A percentile compares a stretch with the other conserved stretches of the same genome.
phyloP scores from a whole-genome alignment of 2,329 filamentous ascomycete genomes.

The Colletotrichum tropicicola region DNA sequence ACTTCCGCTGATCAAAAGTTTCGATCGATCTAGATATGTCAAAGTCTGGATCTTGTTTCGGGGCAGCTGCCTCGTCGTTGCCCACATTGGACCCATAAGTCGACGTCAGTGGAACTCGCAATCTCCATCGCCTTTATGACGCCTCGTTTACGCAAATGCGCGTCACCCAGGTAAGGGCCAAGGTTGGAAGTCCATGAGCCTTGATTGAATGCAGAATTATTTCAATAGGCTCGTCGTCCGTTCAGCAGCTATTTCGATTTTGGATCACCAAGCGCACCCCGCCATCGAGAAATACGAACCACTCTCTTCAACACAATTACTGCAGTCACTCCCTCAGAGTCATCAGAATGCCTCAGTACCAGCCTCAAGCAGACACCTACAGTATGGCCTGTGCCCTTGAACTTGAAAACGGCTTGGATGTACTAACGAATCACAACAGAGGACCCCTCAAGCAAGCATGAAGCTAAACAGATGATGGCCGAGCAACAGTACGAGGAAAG shows the following conservation, averaged over 20 bases:
- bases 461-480: conserved; percentile 6
- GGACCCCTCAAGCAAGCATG: conserved; percentile 4
- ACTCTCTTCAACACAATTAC: no score
- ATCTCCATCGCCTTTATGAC: not conserved
- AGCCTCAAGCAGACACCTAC: conserved; percentile 2
- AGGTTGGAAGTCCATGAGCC: no score
- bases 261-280: no score
- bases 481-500: conserved; percentile 1
- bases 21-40: not conserved
- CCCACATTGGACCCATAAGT: conserved; percentile 5
- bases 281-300: no score
- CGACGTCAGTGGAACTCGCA: conserved; percentile 5
- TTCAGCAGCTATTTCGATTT: no score
- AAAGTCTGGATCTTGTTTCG: not conserved
- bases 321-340: no score
- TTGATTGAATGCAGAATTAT: no score
- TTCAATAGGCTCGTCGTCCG: no score
- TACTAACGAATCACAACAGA: no score
- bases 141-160: not conserved
- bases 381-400: not conserved
- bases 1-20: no score
- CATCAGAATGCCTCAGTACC: conserved; percentile 19
- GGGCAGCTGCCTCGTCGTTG: no score
- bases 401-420: no score
- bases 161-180: not conserved